Conservation (phyloP, 345 rosid species). For the Moricandia arvensis region DNA sequence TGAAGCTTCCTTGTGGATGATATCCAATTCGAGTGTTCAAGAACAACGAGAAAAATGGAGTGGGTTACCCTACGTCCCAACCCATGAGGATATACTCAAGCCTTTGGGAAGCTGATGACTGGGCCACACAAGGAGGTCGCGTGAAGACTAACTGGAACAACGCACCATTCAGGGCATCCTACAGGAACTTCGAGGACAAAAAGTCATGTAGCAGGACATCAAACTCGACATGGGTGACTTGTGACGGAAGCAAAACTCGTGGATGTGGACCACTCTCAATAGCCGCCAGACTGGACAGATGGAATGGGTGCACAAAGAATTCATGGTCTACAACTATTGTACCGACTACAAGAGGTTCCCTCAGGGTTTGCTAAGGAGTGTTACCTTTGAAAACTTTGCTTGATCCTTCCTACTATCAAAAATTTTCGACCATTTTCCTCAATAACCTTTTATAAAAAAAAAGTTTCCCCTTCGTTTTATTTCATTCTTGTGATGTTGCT, state of each 20-base stretch:
- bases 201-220: conserved; percentile 37
- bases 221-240: conserved; percentile 27
- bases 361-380: conserved; percentile 43
- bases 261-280: conserved; percentile 40
- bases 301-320: conserved; percentile 52
- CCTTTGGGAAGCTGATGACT: conserved; percentile 57
- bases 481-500: conserved; percentile 16
- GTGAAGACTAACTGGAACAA: conserved; percentile 52
- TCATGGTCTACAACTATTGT: conserved; percentile 63
- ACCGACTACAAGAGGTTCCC: conserved; percentile 45
- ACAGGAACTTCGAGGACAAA: conserved; percentile 37
- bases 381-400: background rate
- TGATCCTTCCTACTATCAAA: background rate
- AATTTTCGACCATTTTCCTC: conserved; percentile 11
- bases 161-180: conserved; percentile 53
- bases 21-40: conserved; percentile 57
- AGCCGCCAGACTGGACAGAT: conserved; percentile 30
- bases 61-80: conserved; percentile 48
- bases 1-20: conserved; percentile 54
- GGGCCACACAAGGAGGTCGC: conserved; percentile 62
- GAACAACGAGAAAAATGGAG: conserved; percentile 49
- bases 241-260: conserved; percentile 25
- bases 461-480: background rate
- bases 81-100: conserved; percentile 60
- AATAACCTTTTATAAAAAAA: background rate